Base-by-base conservation (phyloP, 179 eudicot genomes). In the Beta lomatogona region DNA sequence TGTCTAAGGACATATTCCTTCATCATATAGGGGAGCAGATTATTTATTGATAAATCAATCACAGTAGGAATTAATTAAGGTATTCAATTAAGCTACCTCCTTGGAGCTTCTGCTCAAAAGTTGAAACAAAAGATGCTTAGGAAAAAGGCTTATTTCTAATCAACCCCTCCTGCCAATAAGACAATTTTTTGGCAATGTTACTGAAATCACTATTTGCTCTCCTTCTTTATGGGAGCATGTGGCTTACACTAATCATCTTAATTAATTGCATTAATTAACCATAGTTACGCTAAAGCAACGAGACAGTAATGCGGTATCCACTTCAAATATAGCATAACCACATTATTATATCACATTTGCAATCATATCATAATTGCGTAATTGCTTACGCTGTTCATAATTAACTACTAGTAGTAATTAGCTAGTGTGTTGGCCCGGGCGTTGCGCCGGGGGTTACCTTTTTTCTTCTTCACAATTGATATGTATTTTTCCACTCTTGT, bases 151-250 rank as follows among this genome's bases (percentile, higher is more conserved):
- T 6, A 25, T 65, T 50, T 45, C 19, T 77, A 57, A 59, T 64
- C 72, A 77, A 11, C 59, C 46, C 79, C 69, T 76, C n/a, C 1
- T 22, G 58, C 54, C 59, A 65, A 66, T 66, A 66, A 65, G 63
- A 65, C 73, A 28, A 48, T 13, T 44, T 66, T 14, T 41, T 2
- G 67, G 25, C 6, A 52, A 6, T 16, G 22, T 52, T 11, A 25
- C 48, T 73, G 63, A 73, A 25, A 46, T 16, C 58, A 50, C 74
- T 52, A 31, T 78, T 31, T 15, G 25, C 22, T 66, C 63, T 78
- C 81, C 74, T 31, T 67, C 31, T 77, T 65, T 77, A 21, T 67
- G 71, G 81, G 81, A 78, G 81, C 81, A 78, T 78, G 65, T 78
- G 81, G 74, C 80, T 31, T 31, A 64, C 80, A 77, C 73, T 77